phyloP scores from a whole-genome alignment of 2,329 filamentous ascomycete species.

The Venturia nashicola region DNA sequence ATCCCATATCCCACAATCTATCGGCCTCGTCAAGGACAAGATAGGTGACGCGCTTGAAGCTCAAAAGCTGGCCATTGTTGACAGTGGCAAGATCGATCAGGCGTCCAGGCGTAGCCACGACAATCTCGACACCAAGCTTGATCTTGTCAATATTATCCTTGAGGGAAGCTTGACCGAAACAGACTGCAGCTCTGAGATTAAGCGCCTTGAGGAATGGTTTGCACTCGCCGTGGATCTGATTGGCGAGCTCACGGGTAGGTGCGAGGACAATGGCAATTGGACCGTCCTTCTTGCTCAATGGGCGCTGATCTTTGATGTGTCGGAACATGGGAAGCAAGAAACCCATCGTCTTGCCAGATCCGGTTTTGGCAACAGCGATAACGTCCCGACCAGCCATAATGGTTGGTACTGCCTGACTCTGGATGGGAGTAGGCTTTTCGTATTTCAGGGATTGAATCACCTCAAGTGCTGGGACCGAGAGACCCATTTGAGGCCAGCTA shows the following conservation, averaged over 20 bases:
- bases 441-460: constrained; percentile 73
- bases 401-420: constrained; percentile 85
- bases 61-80: constrained; percentile 89
- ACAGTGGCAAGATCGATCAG: constrained; percentile 92
- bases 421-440: constrained; percentile 83
- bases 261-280: constrained; percentile 84
- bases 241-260: constrained; percentile 84
- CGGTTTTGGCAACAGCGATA: constrained; percentile 93
- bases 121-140: constrained; percentile 87
- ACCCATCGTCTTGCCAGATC: constrained; percentile 92
- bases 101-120: constrained; percentile 88
- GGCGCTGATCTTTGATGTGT: constrained; percentile 87
- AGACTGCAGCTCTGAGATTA: constrained; percentile 75
- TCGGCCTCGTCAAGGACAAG: constrained; percentile 95
- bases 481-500: constrained; percentile 92
- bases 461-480: constrained; percentile 76
- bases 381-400: constrained; percentile 96
- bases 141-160: constrained; percentile 95
- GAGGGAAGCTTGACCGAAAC: constrained; percentile 89
- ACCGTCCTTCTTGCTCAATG: constrained; percentile 60
- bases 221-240: constrained; percentile 88
- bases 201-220: constrained; percentile 87
- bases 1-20: constrained; percentile 99
- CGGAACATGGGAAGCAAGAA: constrained; percentile 96
- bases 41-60: constrained; percentile 78